These are phyloP conservation scores for Colletotrichum godetiae DNA, from an alignment of 2,329 filamentous ascomycete species.

Conservation along the genomic window DNA sequence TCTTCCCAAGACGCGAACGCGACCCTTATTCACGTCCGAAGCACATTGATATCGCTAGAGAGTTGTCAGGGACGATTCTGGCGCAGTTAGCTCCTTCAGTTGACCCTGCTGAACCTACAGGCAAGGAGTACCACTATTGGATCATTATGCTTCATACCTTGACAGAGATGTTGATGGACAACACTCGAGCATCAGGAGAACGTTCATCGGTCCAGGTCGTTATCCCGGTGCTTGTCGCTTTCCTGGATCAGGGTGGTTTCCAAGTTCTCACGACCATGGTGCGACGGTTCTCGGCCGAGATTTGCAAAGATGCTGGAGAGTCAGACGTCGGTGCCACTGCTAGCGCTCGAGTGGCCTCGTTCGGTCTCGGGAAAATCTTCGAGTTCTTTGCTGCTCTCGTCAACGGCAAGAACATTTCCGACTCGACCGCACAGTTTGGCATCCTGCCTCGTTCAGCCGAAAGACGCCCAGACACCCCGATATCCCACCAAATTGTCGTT, in stretches of 20 bases:
- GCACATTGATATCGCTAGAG: conserved; percentile 68
- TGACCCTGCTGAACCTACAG: conserved; percentile 57
- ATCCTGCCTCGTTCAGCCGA: conserved; percentile 54
- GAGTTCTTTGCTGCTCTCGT: conserved; percentile 82
- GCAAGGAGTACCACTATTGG: conserved; percentile 81
- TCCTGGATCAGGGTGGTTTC: conserved; percentile 85
- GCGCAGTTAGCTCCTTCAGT: conserved; percentile 69
- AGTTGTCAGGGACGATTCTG: conserved; percentile 78
- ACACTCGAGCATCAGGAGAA: conserved; percentile 57
- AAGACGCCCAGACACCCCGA: conserved; percentile 52
- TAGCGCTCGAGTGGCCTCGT: conserved; percentile 40
- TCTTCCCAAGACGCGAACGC: conserved; percentile 79
- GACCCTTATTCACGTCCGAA: conserved; percentile 69
- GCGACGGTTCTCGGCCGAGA: conserved; percentile 72
- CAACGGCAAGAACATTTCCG: conserved; percentile 82
- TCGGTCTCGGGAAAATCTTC: conserved; percentile 83
- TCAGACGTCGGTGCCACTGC: conserved; percentile 31
- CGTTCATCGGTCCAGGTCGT: conserved; percentile 66
- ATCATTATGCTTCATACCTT: conserved; percentile 83
- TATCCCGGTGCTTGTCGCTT: conserved; percentile 85
- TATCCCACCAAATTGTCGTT: conserved; percentile 81
- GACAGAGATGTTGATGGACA: conserved; percentile 82
- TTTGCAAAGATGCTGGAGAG: conserved; percentile 49
- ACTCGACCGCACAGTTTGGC: conserved; percentile 72
- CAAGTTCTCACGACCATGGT: conserved; percentile 79